Base-by-base conservation (phyloP, 257 asterid species). In the Nicotiana undulata region DNA sequence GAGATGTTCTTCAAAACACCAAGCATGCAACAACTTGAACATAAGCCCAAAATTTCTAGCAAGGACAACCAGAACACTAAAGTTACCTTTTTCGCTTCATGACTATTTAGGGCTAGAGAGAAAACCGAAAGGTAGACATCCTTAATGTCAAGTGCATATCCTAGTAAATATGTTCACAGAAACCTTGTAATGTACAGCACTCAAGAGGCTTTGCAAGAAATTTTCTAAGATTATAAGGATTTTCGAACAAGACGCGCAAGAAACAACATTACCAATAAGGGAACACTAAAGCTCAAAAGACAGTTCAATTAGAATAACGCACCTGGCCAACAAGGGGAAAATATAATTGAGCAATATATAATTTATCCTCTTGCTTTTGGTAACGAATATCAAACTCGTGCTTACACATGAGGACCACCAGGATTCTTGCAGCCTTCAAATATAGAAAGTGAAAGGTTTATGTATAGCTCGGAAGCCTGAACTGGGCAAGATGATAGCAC, bases 291-390 rank as follows among this genome's bases (percentile, higher is more conserved):
- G 20, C 63, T 60, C 56, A 79, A 26, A 63, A 79, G 63, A 63
- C 61, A 79, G 44, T 40, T 32, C 31, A 29, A 60, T 63, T 55
- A 61, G 61, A 63, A 74, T 63, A 64, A 82, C 84, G 31, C 61
- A 96, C 99, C 99, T 96, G 99, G 83, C 97, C 98, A 29, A 94
- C 96, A 75, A 96, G 93, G 32, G 99, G 99, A 81, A 96, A 94
- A 82, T 96, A 96, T 82, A 96, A 84, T 84, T 96, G 99, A 75
- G 99, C 99, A 85, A 94, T 96, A 81, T 95, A 96, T 79, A 96
- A 91, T 89, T 96, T 96, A 88, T 96, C 99, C 87, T 96, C 99
- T 81, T 89, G 92, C 94, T 94, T 96, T 82, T 96, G 99, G 90
- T 96, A 96, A 83, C 98, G 99, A 40, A 88, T 86, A 84, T 96